These are phyloP conservation scores for Candida sp. DNA, from an alignment of 1,139 yeast species.

Conservation along the genomic window DNA sequence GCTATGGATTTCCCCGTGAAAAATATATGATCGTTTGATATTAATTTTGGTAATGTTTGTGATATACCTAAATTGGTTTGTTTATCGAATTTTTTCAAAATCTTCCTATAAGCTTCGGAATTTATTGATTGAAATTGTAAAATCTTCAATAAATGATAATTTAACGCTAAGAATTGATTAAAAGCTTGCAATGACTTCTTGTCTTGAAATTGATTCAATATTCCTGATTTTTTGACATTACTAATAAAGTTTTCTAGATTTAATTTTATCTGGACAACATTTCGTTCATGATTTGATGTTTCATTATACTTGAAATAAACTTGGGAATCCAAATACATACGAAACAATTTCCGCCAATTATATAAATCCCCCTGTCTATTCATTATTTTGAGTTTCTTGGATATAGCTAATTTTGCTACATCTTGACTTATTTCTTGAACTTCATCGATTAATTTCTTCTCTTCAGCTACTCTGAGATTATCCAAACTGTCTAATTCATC, in stretches of 20 bases:
- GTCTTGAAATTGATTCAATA: slow-evolving; percentile 44
- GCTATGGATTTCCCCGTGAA: slow-evolving; percentile 50
- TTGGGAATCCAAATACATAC: slow-evolving; percentile 61
- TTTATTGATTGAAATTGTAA: slow-evolving; percentile 63
- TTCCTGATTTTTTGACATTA: slow-evolving; percentile 38
- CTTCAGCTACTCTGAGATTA: slow-evolving; percentile 41
- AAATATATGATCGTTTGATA: slow-evolving; percentile 44
- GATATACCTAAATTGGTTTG: slow-evolving; percentile 58
- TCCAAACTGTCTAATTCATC: slow-evolving; percentile 53
- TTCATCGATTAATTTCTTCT: slow-evolving; percentile 37
- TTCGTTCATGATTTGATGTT: slow-evolving; percentile 37
- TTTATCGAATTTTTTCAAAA: slow-evolving; percentile 72
- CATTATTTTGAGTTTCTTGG: slow-evolving; percentile 18
- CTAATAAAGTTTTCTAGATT: slow-evolving; percentile 40
- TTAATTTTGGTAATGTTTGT: slow-evolving; percentile 41
- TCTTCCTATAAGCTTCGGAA: slow-evolving; percentile 61
- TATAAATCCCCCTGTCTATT: slow-evolving; percentile 49
- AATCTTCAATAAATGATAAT: slow-evolving; percentile 53
- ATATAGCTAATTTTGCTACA: slow-evolving; percentile 37
- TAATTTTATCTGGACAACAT: slow-evolving; percentile 33
- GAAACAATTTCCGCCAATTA: slow-evolving; percentile 70
- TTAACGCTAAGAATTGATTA: slow-evolving; percentile 48
- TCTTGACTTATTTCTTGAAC: slow-evolving; percentile 41
- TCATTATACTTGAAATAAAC: slow-evolving; percentile 61
- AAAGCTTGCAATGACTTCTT: slow-evolving; percentile 48